Conservation (phyloP, 2,329 filamentous ascomycete genomes). For the Escovopsis sp. region DNA sequence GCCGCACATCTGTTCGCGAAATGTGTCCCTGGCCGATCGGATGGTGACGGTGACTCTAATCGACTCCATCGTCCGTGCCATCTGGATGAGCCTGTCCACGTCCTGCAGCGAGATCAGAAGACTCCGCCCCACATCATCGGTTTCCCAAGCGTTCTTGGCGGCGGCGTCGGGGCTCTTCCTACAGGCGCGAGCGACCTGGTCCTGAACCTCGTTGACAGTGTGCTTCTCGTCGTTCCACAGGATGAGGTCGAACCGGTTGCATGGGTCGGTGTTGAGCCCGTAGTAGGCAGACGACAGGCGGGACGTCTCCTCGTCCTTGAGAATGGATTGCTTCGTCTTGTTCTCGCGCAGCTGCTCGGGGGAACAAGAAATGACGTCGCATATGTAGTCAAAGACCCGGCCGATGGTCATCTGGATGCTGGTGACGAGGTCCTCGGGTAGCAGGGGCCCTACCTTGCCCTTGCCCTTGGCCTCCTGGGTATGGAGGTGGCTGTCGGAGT, state of each 20-base stretch:
- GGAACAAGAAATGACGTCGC: conserved; percentile 94
- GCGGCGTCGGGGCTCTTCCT: conserved; percentile 56
- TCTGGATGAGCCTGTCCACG: conserved; percentile 56
- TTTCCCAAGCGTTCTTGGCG: conserved; percentile 65
- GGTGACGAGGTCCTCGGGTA: conserved; percentile 62
- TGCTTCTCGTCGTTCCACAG: conserved; percentile 99
- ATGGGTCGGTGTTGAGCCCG: conserved; percentile 34
- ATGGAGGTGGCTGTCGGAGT: conserved; percentile 45
- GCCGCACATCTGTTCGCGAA: conserved; percentile 97
- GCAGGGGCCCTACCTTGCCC: conserved; percentile 38
- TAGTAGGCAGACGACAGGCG: conserved; percentile 56
- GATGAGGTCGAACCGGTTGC: conserved; percentile 61
- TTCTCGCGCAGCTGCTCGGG: conserved; percentile 82
- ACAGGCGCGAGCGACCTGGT: conserved; percentile 85
- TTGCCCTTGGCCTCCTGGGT: conserved; percentile 38
- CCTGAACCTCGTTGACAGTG: conserved; percentile 76
- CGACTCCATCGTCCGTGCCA: conserved; percentile 78
- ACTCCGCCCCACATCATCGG: conserved; percentile 75
- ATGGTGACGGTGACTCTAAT: conserved; percentile 96
- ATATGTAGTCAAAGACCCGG: conserved; percentile 81
- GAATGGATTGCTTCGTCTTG: conserved; percentile 71
- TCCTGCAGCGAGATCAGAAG: conserved; percentile 65
- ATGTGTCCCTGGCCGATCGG: conserved; percentile 83
- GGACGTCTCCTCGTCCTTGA: conserved; percentile 67
- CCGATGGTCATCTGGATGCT: conserved; percentile 78